Evolutionary conservation across 306 rosid species (phyloP).

Genomic region (Oxytropis ochrocephala): DNA sequence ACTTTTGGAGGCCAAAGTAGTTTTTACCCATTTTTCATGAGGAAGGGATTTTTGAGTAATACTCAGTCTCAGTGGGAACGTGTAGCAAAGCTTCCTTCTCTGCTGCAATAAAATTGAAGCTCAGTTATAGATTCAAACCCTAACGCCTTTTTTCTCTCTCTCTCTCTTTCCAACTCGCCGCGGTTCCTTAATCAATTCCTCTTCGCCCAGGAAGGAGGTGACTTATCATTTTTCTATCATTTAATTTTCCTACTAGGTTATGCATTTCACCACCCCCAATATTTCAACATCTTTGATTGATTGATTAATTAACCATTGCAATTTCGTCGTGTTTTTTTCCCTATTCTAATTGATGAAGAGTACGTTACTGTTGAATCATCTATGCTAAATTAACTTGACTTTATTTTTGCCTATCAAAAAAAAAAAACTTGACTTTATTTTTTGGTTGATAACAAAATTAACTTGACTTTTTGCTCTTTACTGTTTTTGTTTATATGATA

Average conservation of each 20-base stretch:
- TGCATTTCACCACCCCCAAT: neutral
- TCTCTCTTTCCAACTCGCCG: neutral
- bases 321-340: neutral
- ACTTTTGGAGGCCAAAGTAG: too few species aligned
- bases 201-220: neutral
- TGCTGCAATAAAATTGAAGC: too few species aligned
- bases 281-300: neutral
- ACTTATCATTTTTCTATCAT: neutral
- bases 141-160: neutral
- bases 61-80: too few species aligned
- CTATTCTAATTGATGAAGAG: neutral
- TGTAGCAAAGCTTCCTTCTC: too few species aligned
- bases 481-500: neutral
- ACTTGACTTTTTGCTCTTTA: neutral
- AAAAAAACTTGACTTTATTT: neutral
- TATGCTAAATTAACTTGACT: neutral
- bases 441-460: too few species aligned
- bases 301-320: neutral
- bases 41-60: too few species aligned
- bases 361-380: neutral
- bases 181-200: neutral
- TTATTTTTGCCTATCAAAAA: too few species aligned
- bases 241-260: neutral
- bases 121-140: constrained; percentile 4
- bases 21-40: too few species aligned